Conservation (phyloP, 495 filamentous ascomycete genomes). For the Hamigera avellanea region DNA sequence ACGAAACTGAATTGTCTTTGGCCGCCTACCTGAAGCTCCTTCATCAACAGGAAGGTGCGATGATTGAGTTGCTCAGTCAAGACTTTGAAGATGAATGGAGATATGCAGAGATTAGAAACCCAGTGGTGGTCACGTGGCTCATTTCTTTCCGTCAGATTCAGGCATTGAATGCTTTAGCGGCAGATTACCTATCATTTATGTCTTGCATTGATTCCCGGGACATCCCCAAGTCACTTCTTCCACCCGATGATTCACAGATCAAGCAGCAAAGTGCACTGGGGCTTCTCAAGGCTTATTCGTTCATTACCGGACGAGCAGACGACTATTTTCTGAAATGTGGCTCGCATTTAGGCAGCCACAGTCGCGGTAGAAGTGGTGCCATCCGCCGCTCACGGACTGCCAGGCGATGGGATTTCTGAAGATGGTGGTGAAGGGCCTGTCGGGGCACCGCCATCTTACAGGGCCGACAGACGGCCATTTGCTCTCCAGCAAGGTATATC, state of each 20-base stretch:
- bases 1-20: conserved; percentile 18
- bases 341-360: no score
- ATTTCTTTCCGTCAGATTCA: conserved; percentile 37
- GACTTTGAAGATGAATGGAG: conserved; percentile 26
- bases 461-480: no score
- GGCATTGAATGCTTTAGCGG: conserved; percentile 14
- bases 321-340: conserved; percentile 1
- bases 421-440: no score
- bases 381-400: no score
- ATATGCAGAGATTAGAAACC: conserved; percentile 22
- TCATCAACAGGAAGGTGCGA: conserved; percentile 15
- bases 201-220: conserved; percentile 18
- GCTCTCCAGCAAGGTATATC: no score
- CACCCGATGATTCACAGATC: conserved; percentile 2
- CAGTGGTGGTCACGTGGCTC: conserved; percentile 33
- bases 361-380: no score
- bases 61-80: conserved; percentile 23
- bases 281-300: conserved; percentile 12
- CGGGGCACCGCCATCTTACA: no score
- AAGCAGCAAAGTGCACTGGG: conserved; percentile 9
- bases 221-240: conserved; percentile 20
- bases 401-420: no score
- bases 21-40: conserved; percentile 20
- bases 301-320: conserved; percentile 5
- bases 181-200: conserved; percentile 30